phyloP scores from a whole-genome alignment of 1,139 yeast species.

The Yamadazyma dushanensis region DNA sequence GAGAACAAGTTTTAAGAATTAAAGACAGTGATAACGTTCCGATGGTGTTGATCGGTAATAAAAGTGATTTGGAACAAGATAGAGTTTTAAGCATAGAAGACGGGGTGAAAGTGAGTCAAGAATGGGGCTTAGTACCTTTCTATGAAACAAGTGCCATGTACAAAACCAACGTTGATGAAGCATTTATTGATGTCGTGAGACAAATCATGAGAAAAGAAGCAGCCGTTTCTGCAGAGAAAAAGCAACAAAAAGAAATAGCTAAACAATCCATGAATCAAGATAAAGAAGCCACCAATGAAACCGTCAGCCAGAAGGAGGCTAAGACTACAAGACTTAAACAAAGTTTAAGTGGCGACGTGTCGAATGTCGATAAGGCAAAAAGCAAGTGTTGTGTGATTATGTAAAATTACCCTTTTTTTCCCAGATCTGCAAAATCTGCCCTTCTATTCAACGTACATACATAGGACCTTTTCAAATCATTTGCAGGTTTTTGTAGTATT shows the following conservation, averaged over 20 bases:
- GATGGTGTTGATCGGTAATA: conserved; percentile 86
- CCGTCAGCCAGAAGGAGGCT: conserved; percentile 13
- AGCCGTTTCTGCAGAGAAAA: conserved; percentile 46
- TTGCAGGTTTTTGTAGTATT: neutral
- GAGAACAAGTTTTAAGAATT: conserved; percentile 87
- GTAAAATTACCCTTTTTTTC: conserved; percentile 8
- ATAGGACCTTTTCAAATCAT: neutral
- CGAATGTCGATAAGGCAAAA: conserved; percentile 13
- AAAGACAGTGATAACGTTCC: conserved; percentile 80
- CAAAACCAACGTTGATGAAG: conserved; percentile 86
- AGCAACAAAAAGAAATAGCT: conserved; percentile 44
- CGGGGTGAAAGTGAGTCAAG: conserved; percentile 77
- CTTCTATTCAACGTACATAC: too few relatives aligned
- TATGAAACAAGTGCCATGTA: conserved; percentile 94
- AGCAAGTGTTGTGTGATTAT: conserved; percentile 19
- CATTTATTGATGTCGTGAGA: conserved; percentile 85
- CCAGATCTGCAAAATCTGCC: neutral
- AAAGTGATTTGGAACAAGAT: conserved; percentile 76
- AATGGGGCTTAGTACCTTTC: conserved; percentile 88
- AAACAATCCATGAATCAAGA: conserved; percentile 21
- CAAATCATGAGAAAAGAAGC: conserved; percentile 81
- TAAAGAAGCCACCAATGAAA: conserved; percentile 9
- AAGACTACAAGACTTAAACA: conserved; percentile 15
- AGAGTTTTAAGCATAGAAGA: conserved; percentile 77
- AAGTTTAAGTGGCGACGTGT: conserved; percentile 15